Evolutionary conservation across 768 basidiomycete species (phyloP), one percentile per base, ranked within the genome.

Genomic region (Russula emetica): DNA sequence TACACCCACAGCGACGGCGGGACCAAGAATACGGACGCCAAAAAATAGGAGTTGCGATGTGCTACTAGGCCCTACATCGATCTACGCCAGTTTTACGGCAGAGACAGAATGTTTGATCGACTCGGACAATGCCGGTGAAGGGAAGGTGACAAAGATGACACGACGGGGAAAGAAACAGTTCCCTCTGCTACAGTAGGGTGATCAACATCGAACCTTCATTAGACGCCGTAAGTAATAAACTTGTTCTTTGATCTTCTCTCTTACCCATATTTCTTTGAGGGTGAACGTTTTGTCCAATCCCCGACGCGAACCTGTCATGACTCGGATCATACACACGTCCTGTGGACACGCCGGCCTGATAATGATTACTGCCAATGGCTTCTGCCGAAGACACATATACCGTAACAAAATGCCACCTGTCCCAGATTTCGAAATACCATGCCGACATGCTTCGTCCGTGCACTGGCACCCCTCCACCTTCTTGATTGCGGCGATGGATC

Each of bases 361-460:
- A n/a, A 22, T 26, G 22, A 8, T 16, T 47, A 16, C 52, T 44
- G 18, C 63, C 10, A 18, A 5, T 34, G 22, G 8, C n/a, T 49
- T 32, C 52, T 44, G 11, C 63, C 20, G 47, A 52, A 34, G 36
- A 45, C 24, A 56, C 49, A 34, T 22, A 58, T 64, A 65, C 55
- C 64, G 64, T 65, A 65, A 65, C 38, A 4, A 32, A 44, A 28
- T 65, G 59, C 59, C 59, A 65, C 59, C 64, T 65, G 64, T 57
- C 49, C n/a, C 36, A 36, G 64, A 65, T 65, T 61, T 65, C 64
- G 59, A 65, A 65, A 61, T 65, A 61, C 52, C 55, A 61, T 65
- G 64, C 63, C 63, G 54, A 65, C 55, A 65, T 57, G 6, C 26
- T 55, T 60, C 45, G 50, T 9, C 53, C 38, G 45, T n/a, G 40